phyloP scores from a whole-genome alignment of 148 eudicot species.

The Pouteria glomerata region DNA sequence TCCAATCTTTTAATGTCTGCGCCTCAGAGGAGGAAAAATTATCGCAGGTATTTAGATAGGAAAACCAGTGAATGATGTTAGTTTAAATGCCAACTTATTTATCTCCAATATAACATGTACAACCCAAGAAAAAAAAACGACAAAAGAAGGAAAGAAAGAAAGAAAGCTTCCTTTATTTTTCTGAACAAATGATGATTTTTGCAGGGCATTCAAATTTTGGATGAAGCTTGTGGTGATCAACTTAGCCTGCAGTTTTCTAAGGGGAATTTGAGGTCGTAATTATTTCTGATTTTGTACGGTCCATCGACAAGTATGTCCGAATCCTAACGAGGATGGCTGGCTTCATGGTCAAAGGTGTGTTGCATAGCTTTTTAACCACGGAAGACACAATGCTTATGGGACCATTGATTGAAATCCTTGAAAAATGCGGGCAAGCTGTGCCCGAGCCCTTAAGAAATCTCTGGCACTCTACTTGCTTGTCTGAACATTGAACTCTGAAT shows the following conservation, averaged over 20 bases:
- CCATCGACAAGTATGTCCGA: not conserved
- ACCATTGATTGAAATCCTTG: slow-evolving; percentile 1
- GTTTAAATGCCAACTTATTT: too few relatives aligned
- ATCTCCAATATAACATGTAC: too few relatives aligned
- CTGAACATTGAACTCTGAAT: not conserved
- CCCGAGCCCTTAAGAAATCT: slow-evolving; percentile 11
- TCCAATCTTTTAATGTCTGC: slow-evolving; percentile 4
- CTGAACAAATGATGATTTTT: not conserved
- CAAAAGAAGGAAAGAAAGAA: too few relatives aligned
- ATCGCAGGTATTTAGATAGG: slow-evolving; percentile 14
- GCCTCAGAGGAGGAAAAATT: slow-evolving; percentile 7
- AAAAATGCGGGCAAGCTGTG: too few relatives aligned
- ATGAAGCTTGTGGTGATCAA: slow-evolving; percentile 7
- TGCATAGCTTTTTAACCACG: slow-evolving; percentile 10
- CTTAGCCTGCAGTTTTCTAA: not conserved
- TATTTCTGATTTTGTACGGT: not conserved
- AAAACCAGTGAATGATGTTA: too few relatives aligned
- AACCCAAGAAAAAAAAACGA: too few relatives aligned
- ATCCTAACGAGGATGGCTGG: slow-evolving; percentile 6
- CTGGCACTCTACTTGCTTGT: not conserved
- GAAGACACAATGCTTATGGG: not conserved
- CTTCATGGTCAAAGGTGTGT: not conserved
- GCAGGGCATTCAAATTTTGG: slow-evolving; percentile 15
- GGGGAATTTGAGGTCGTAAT: slow-evolving; percentile 3
- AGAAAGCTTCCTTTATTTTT: not conserved